Evolutionary conservation across 352 stramenopile genomes (phyloP), one percentile per base, ranked within the genome.

Genomic region (Globisporangium alternatum): DNA sequence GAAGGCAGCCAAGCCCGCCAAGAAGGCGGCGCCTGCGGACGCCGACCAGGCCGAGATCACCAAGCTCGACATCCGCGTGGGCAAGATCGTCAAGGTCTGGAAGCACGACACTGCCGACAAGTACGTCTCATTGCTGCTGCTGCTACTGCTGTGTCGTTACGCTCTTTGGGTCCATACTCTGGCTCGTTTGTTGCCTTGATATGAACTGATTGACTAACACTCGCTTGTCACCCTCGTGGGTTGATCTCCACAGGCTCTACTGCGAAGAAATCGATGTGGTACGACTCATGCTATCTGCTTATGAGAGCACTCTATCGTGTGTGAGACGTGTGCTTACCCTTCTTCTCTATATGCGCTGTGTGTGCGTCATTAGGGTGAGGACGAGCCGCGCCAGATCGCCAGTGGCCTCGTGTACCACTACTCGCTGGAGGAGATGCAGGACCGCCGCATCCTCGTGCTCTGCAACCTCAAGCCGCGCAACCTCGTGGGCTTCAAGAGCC

Each of bases 401-500:
- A 93, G 83, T 58, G 88, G 88, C 2, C 74, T 96, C n/a, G 83
- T 93, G 67, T 68, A 86, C 66, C 85, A 96, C 69, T 96, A 95
- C 82, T 83, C 83, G 66, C 73, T 95, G 6, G 88, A 95, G 66
- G 70, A 95, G 76, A 95, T 96, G 88, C 83, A 92, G 71, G 77
- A 81, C 71, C 81, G 75, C 64, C 80, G 86, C 35, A 78, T 97
- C 52, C 76, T 97, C 33, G 88, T 97, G 68, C 73, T 97, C 47
- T 97, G 89, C 72, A 97, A 97, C 79, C 78, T 97, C 37, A 97
- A 97, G 78, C 68, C 86, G 45, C 82, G 88, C 51, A 96, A 96
- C 73, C 79, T 97, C 64, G 89, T 93, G 67, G 88, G 88, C 48
- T 97, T 96, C 71, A 89, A 87, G 51, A 97, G 88, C 66, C 89